Evolutionary conservation across 495 filamentous ascomycete genomes (phyloP).

Genomic region (Podospora australis): DNA sequence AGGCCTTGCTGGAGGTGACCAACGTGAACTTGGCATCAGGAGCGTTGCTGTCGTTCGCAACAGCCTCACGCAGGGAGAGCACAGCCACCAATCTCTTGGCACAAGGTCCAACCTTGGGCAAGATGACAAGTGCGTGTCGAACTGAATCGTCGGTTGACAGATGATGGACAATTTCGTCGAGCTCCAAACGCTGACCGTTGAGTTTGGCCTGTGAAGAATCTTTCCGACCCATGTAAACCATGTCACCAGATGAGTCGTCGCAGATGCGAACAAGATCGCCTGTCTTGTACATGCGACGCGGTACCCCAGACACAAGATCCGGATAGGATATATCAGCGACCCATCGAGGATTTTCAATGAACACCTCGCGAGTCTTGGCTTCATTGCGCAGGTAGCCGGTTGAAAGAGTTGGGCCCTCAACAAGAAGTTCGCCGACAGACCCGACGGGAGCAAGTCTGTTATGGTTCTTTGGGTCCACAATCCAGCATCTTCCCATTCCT

Average conservation of each 20-base stretch:
- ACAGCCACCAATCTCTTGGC: slow-evolving; percentile 15
- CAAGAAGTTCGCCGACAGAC: slow-evolving; percentile 40
- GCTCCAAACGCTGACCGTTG: slow-evolving; percentile 33
- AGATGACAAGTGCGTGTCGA: slow-evolving; percentile 14
- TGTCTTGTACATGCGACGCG: slow-evolving; percentile 47
- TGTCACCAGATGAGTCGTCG: slow-evolving; percentile 37
- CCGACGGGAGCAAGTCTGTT: slow-evolving; percentile 36
- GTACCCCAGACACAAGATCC: neutral
- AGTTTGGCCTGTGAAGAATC: slow-evolving; percentile 32
- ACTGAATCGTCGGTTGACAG: slow-evolving; percentile 12
- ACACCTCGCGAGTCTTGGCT: slow-evolving; percentile 14
- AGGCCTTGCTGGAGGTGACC: slow-evolving; percentile 6
- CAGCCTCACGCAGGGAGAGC: slow-evolving; percentile 6
- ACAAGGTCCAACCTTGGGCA: slow-evolving; percentile 16
- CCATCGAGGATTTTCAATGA: slow-evolving; percentile 24
- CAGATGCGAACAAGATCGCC: slow-evolving; percentile 51
- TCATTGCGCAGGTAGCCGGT: slow-evolving; percentile 17
- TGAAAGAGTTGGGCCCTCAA: slow-evolving; percentile 38
- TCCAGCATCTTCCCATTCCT: slow-evolving; percentile 20
- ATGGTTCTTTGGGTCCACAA: slow-evolving; percentile 24
- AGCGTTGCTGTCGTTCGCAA: neutral
- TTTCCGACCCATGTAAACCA: slow-evolving; percentile 43
- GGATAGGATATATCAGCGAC: slow-evolving; percentile 20
- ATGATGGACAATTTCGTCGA: slow-evolving; percentile 49
- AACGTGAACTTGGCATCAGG: slow-evolving; percentile 1